These are phyloP conservation scores for Penicillium herquei DNA, from an alignment of 495 filamentous ascomycete genomes.

Conservation along the genomic window DNA sequence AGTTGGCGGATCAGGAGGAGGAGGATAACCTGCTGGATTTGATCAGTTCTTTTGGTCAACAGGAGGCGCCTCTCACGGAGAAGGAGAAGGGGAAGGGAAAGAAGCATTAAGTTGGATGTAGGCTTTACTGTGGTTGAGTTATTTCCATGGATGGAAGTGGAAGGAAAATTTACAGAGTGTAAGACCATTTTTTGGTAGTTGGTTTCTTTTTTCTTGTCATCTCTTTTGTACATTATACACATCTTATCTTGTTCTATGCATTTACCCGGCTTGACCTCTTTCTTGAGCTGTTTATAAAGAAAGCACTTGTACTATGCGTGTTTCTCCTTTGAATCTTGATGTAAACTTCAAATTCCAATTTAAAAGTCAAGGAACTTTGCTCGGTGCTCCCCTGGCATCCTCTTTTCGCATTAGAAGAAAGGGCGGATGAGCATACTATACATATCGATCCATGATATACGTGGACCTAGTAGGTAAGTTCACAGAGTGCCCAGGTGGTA, in stretches of 20 bases:
- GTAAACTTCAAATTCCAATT: too few species aligned
- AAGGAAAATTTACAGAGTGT: background rate
- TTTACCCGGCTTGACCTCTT: background rate
- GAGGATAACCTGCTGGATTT: conserved; percentile 67
- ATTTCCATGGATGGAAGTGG: background rate
- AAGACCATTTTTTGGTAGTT: conserved; percentile 21
- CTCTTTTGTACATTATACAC: conserved; percentile 31
- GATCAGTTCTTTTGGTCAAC: conserved; percentile 61
- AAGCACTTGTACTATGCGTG: too few species aligned
- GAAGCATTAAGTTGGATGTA: conserved; percentile 14
- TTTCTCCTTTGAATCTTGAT: too few species aligned
- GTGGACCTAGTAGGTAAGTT: too few species aligned
- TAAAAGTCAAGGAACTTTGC: too few species aligned
- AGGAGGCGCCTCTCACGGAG: conserved; percentile 28
- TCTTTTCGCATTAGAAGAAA: too few species aligned
- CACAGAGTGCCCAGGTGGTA: too few species aligned
- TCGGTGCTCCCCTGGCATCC: too few species aligned
- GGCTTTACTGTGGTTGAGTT: background rate
- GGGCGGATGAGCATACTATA: too few species aligned
- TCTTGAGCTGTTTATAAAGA: too few species aligned
- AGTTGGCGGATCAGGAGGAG: conserved; percentile 37
- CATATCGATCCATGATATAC: too few species aligned
- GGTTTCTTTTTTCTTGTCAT: conserved; percentile 15
- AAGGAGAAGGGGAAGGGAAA: conserved; percentile 43
- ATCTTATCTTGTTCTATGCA: conserved; percentile 13